Evolutionary conservation across 345 rosid species (phyloP).

Genomic region (Abelmoschus esculentus): DNA sequence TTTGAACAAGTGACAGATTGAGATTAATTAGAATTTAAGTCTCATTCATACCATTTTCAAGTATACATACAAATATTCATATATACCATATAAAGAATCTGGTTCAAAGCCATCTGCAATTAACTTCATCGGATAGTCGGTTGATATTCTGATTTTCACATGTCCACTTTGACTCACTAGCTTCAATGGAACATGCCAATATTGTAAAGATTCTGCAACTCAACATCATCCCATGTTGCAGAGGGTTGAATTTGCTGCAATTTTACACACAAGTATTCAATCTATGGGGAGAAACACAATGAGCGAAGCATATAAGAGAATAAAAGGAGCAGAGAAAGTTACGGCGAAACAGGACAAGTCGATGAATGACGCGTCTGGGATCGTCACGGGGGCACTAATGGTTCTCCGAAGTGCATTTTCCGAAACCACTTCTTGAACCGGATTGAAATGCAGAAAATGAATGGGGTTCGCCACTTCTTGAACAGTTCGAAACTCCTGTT

Average conservation of each 20-base stretch:
- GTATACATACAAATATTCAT: conserved; percentile 28
- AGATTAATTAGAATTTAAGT: conserved; percentile 18
- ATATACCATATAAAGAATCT: conserved; percentile 21
- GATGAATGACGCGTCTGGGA: conserved; percentile 35
- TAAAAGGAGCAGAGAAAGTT: conserved; percentile 13
- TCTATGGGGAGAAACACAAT: background rate
- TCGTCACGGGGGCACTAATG: conserved; percentile 37
- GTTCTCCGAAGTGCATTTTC: conserved; percentile 39
- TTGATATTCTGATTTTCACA: conserved; percentile 22
- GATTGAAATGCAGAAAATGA: conserved; percentile 44
- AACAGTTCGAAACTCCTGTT: conserved; percentile 38
- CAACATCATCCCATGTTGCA: conserved; percentile 53
- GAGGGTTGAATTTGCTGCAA: conserved; percentile 48
- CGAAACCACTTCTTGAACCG: conserved; percentile 39
- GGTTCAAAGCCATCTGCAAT: conserved; percentile 18
- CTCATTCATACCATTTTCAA: conserved; percentile 30
- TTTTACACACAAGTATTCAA: conserved; percentile 2
- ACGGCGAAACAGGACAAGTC: conserved; percentile 46
- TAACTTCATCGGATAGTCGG: conserved; percentile 12
- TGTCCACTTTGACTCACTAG: conserved; percentile 47
- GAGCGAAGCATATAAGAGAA: background rate
- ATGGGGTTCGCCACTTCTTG: conserved; percentile 33
- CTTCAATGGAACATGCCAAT: conserved; percentile 41
- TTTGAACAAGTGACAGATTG: conserved; percentile 1
- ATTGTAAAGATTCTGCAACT: conserved; percentile 51